Evolutionary conservation across 345 rosid species (phyloP), one percentile per base, ranked within the genome.

Genomic region (Populus davidiana): DNA sequence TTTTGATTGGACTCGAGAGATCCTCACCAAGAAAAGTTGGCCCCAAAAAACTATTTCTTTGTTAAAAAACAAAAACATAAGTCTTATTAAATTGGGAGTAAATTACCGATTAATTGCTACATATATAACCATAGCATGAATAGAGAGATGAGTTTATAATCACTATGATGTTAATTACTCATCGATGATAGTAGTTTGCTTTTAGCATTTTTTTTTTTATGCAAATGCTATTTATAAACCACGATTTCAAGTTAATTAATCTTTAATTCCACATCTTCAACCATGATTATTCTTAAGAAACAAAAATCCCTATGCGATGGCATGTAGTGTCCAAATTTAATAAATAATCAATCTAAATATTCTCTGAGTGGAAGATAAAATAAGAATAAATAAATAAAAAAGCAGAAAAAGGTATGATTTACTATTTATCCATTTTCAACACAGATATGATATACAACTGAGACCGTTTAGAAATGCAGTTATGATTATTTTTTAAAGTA

Each of bases 401-500:
- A 41, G 12, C 3, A 41, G 1, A 12, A 43, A 43, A 43, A 43
- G 4, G 1, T 13, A 43, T 1, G 4, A 43, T 43, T 43, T 43
- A 43, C 47, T 43, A 43, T 43, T 2, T 0, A 43, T 11, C 47
- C 47, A 43, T 14, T 11, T 43, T 43, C 14, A 43, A 43, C 14
- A 43, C 14, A 41, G 47, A 41, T 14, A 43, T 11, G 47, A 2
- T 43, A 0, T 13, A 11, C 14, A 4, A 1, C 0, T 2, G 3
- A 31, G 33, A 2, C 0, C 2, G 3, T 31, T 31, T 31, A 0
- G 0, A 2, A 31, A 2, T 31, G 33, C 2, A 0, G 0, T 31
- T 31, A 0, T 2, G 0, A 0, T 31, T 2, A 0, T 0, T 31
- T 31, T 31, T 31, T 2, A 31, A 31, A 31, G 0, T 31, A 3